Base-by-base conservation (phyloP, 371 early-diverging fungal genomes). In the Saksenaea vasiformis region DNA sequence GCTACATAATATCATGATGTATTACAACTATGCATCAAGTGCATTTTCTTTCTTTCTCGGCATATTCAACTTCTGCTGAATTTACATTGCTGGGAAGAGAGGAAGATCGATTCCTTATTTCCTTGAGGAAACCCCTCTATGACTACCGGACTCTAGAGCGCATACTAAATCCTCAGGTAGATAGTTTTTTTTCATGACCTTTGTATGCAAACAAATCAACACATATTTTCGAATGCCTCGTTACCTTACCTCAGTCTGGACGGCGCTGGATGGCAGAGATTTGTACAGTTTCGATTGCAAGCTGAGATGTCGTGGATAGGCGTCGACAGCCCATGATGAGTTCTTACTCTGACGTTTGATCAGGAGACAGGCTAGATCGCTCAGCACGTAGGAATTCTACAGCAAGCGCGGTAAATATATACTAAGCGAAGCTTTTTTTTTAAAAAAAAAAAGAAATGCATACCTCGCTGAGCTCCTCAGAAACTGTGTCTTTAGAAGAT, bases 321-420 rank as follows among this genome's bases (percentile, higher is more conserved):
- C 80, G 41, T 82, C 82, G 14, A 93, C 68, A 1, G 86, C 74
- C 94, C 95, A 95, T 19, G 85, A 82, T 54, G 82, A 69, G 14
- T 84, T 70, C 41, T 85, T 82, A 57, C 89, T 84, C 62, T 85
- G 85, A 14, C 88, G 89, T 47, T 88, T 91, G 17, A 97, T 88
- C 58, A 94, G 53, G 44, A 87, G 75, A 66, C 93, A 90, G 13
- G 91, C 82, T 47, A 97, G 70, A 61, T 97, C 98, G 71, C 91
- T 87, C 41, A 95, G 60, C 14, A 89, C 79, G 73, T 95, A 95
- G 1, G 96, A 79, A 58, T 90, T 85, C 91, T 88, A 75, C 7
- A 54, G 9, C 28, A n/a, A 19, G 17, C 58, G 7, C n/a, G n/a
- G n/a, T n/a, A n/a, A n/a, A n/a, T n/a, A n/a, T n/a, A n/a, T n/a